Conservation (phyloP, 2,329 filamentous ascomycete species). For the Penicillium sp. region DNA sequence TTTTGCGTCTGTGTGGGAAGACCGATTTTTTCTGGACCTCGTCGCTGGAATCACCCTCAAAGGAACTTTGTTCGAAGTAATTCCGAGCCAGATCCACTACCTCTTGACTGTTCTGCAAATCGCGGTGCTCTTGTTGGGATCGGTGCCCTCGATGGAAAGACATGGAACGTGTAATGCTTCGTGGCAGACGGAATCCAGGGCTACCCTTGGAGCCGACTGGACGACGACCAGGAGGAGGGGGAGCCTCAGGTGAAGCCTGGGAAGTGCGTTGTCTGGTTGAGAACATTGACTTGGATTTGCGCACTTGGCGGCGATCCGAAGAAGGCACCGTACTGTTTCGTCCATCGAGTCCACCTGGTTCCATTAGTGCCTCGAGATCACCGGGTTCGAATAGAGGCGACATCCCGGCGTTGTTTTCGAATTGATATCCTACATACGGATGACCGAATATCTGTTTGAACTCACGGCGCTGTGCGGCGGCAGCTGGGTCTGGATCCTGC, state of each 20-base stretch:
- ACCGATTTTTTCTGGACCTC: conserved; percentile 24
- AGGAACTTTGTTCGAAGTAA: conserved; percentile 32
- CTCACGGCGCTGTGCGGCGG: background rate
- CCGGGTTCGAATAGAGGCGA: conserved; percentile 32
- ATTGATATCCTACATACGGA: background rate
- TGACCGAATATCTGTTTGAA: conserved; percentile 1
- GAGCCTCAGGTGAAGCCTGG: conserved; percentile 16
- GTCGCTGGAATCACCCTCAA: background rate
- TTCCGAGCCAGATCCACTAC: conserved; percentile 43
- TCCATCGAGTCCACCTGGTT: conserved; percentile 35
- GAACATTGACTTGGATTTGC: conserved; percentile 50
- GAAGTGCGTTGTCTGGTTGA: conserved; percentile 36
- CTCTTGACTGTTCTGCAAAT: conserved; percentile 35
- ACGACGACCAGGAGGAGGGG: conserved; percentile 11
- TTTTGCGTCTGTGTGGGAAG: conserved; percentile 23
- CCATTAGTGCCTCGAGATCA: conserved; percentile 35
- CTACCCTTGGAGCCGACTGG: conserved; percentile 18
- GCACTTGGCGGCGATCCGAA: conserved; percentile 46
- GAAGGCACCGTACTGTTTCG: conserved; percentile 43
- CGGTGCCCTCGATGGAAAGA: conserved; percentile 40
- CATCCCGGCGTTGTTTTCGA: conserved; percentile 23
- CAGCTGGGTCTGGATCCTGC: background rate
- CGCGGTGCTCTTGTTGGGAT: conserved; percentile 17
- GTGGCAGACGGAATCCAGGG: conserved; percentile 18
- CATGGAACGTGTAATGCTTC: conserved; percentile 40